These are phyloP conservation scores for Carnegiea gigantea DNA, from an alignment of 179 eudicot species.

Conservation along the genomic window DNA sequence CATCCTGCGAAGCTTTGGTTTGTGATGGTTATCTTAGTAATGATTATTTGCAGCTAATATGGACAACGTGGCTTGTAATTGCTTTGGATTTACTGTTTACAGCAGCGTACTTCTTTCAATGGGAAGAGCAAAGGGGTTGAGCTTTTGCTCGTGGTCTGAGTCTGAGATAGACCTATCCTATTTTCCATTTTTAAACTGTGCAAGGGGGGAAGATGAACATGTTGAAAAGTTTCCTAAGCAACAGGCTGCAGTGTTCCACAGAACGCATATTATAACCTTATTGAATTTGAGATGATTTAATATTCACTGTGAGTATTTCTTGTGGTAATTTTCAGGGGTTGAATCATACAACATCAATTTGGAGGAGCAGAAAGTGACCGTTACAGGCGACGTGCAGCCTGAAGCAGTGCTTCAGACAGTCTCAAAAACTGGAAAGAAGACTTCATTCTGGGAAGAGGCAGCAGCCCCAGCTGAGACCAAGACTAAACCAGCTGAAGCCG, in stretches of 20 bases:
- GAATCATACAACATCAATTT: slow-evolving; percentile 71
- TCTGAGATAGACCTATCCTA: neutral
- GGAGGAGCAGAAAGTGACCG: slow-evolving; percentile 84
- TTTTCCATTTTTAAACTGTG: neutral
- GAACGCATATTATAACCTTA: no score
- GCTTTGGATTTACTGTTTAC: no score
- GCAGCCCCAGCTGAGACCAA: slow-evolving; percentile 34
- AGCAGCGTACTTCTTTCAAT: no score
- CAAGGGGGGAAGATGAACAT: neutral
- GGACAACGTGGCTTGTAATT: no score
- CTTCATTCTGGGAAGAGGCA: slow-evolving; percentile 69
- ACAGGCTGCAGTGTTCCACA: no score
- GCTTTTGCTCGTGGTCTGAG: no score
- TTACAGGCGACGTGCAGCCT: slow-evolving; percentile 73
- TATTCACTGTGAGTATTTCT: neutral
- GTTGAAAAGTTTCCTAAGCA: no score
- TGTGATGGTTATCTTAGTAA: neutral
- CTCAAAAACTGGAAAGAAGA: slow-evolving; percentile 85
- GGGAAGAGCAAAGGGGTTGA: no score
- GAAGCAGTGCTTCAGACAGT: slow-evolving; percentile 88
- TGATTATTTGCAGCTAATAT: neutral
- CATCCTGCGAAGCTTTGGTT: neutral
- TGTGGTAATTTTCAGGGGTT: slow-evolving; percentile 53
- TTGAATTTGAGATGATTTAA: neutral
- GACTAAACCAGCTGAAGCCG: slow-evolving; percentile 19